These are phyloP conservation scores for Scalesia atractyloides DNA, from an alignment of 129 eudicot species.

Conservation along the genomic window DNA sequence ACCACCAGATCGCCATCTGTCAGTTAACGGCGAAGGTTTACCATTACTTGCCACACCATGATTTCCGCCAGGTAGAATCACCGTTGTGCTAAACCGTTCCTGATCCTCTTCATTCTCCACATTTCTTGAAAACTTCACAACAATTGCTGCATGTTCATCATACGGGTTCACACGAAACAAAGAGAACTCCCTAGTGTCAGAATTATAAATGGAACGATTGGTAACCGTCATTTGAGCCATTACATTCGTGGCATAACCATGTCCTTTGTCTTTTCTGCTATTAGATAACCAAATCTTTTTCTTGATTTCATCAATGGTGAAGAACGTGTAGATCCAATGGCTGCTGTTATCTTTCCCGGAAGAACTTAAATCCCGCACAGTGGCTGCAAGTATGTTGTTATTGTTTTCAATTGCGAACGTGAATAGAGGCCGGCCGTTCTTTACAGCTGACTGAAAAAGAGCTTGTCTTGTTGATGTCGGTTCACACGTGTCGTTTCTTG, in stretches of 20 bases:
- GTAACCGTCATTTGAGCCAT: slow-evolving; percentile 82
- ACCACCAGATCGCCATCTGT: slow-evolving; percentile 84
- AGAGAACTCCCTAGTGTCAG: slow-evolving; percentile 55
- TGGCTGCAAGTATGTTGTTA: slow-evolving; percentile 34
- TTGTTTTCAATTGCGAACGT: slow-evolving; percentile 37
- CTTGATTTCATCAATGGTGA: slow-evolving; percentile 62
- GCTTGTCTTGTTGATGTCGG: slow-evolving; percentile 24
- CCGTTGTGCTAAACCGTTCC: slow-evolving; percentile 46
- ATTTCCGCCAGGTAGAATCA: slow-evolving; percentile 71
- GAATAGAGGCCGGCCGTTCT: slow-evolving; percentile 35
- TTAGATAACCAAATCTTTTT: slow-evolving; percentile 70
- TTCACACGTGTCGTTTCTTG: slow-evolving; percentile 11
- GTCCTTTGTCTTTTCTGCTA: slow-evolving; percentile 48
- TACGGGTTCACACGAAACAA: slow-evolving; percentile 47
- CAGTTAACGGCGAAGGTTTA: slow-evolving; percentile 62
- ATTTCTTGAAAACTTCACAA: slow-evolving; percentile 54
- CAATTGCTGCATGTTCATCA: slow-evolving; percentile 76
- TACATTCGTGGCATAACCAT: slow-evolving; percentile 50
- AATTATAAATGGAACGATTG: slow-evolving; percentile 31
- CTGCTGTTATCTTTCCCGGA: slow-evolving; percentile 36
- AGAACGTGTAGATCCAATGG: slow-evolving; percentile 76
- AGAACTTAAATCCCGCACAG: slow-evolving; percentile 48
- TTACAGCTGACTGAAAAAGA: slow-evolving; percentile 30
- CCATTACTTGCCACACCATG: slow-evolving; percentile 76
- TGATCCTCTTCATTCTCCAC: slow-evolving; percentile 6